These are phyloP conservation scores for Trichodelitschia bisporula DNA, from an alignment of 495 filamentous ascomycete species.

Conservation along the genomic window DNA sequence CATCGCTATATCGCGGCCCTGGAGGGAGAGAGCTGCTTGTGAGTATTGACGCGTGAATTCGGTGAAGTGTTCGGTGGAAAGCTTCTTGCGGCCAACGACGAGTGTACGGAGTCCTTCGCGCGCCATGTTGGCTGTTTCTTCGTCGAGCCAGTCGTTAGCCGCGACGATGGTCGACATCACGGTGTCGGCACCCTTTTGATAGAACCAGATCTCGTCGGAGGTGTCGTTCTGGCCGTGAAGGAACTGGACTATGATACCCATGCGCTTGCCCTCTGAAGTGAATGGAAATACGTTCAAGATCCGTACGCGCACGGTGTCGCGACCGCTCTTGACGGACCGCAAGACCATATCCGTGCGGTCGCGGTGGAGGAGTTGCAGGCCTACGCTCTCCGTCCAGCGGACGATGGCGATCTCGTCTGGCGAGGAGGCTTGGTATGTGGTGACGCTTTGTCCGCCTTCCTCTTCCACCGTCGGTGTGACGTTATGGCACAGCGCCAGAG, in stretches of 20 bases:
- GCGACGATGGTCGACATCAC: constrained; percentile 89
- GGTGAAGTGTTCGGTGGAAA: constrained; percentile 51
- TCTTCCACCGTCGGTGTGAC: constrained; percentile 83
- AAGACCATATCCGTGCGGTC: constrained; percentile 68
- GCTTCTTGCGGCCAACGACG: constrained; percentile 67
- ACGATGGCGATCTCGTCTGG: constrained; percentile 98
- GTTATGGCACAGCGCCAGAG: constrained; percentile 88
- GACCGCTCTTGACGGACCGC: constrained; percentile 51
- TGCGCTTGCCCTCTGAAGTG: constrained; percentile 89
- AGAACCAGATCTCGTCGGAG: constrained; percentile 81
- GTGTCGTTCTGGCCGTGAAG: constrained; percentile 16
- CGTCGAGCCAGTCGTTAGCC: constrained; percentile 93
- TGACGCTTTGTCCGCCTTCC: constrained; percentile 31
- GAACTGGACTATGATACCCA: constrained; percentile 94
- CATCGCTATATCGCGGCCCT: constrained; percentile 57
- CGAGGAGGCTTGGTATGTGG: constrained; percentile 83
- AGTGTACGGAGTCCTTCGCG: constrained; percentile 86
- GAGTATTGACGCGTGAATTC: constrained; percentile 55
- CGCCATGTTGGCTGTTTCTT: constrained; percentile 97
- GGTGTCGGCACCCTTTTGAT: constrained; percentile 94
- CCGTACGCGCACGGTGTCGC: constrained; percentile 57
- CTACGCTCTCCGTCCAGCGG: constrained; percentile 80
- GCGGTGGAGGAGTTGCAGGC: constrained; percentile 59
- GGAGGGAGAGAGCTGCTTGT: constrained; percentile 55
- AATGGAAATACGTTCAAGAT: constrained; percentile 94